phyloP scores from a whole-genome alignment of 1,139 yeast genomes.

The Scheffersomyces lignicola region DNA sequence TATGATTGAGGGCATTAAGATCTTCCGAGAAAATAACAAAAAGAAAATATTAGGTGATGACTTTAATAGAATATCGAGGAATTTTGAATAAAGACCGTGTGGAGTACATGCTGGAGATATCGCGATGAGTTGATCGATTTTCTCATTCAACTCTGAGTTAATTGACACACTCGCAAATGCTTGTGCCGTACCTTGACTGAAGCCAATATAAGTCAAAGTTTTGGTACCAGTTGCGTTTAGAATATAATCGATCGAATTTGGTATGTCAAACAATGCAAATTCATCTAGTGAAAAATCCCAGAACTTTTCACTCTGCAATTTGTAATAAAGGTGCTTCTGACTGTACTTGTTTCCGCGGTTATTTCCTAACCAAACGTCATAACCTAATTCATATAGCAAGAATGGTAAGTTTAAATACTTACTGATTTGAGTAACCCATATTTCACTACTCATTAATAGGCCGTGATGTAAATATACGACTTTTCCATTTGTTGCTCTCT shows the following conservation, averaged over 20 bases:
- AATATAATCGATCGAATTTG: conserved; percentile 43
- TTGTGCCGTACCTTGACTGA: conserved; percentile 91
- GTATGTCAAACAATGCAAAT: conserved; percentile 49
- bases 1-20: conserved; percentile 71
- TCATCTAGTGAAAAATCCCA: conserved; percentile 52
- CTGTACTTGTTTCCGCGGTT: conserved; percentile 90
- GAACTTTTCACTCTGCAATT: conserved; percentile 38
- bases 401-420: conserved; percentile 71
- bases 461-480: conserved; percentile 90
- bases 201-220: conserved; percentile 73
- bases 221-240: conserved; percentile 21
- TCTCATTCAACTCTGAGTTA: conserved; percentile 65
- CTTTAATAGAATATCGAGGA: conserved; percentile 75
- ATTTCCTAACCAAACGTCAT: conserved; percentile 92
- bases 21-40: conserved; percentile 70
- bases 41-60: conserved; percentile 78
- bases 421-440: conserved; percentile 77
- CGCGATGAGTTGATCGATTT: conserved; percentile 73
- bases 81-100: conserved; percentile 71
- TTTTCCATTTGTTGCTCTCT: conserved; percentile 29
- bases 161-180: conserved; percentile 78
- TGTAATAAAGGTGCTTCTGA: conserved; percentile 38
- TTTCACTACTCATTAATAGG: conserved; percentile 83
- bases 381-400: conserved; percentile 73
- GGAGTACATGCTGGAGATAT: conserved; percentile 96